These are phyloP conservation scores for Claviceps digitariae DNA, from an alignment of 2,329 filamentous ascomycete species.

Conservation along the genomic window DNA sequence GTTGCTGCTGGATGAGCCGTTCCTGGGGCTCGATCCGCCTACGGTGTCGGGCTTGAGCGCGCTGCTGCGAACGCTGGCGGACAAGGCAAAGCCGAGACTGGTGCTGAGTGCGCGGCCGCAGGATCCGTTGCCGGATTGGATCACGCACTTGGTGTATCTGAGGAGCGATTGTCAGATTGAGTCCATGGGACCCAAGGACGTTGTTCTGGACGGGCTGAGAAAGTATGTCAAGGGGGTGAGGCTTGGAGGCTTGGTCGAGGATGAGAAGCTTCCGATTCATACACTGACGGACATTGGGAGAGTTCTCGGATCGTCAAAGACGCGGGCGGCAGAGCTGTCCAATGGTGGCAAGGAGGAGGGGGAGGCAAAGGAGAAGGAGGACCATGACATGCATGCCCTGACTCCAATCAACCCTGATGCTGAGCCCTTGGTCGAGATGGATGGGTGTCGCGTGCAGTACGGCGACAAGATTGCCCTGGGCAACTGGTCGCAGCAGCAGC, in stretches of 20 bases:
- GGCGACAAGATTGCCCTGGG: constrained; percentile 65
- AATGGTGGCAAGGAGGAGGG: background rate
- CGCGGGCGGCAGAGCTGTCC: constrained; percentile 1
- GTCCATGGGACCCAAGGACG: constrained; percentile 49
- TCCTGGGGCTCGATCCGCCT: constrained; percentile 87
- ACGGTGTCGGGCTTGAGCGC: constrained; percentile 60
- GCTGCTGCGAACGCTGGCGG: constrained; percentile 55
- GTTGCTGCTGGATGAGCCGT: constrained; percentile 80
- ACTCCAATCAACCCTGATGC: constrained; percentile 25
- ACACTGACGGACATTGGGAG: constrained; percentile 37
- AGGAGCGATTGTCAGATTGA: constrained; percentile 52
- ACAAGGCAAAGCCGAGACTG: constrained; percentile 53
- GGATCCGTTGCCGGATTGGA: constrained; percentile 79
- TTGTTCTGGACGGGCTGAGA: constrained; percentile 42
- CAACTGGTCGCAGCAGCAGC: constrained; percentile 61
- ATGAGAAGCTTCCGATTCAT: constrained; percentile 33
- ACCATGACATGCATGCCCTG: constrained; percentile 9
- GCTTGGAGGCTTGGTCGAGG: constrained; percentile 29
- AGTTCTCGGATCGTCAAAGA: constrained; percentile 19
- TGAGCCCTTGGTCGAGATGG: constrained; percentile 73
- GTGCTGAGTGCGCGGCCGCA: constrained; percentile 71
- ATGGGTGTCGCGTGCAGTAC: constrained; percentile 71
- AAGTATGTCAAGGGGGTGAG: constrained; percentile 34
- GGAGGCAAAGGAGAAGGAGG: background rate
- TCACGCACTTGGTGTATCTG: constrained; percentile 69